Base-by-base conservation (phyloP, 1,139 yeast genomes). In the Komagataea norvegica region DNA sequence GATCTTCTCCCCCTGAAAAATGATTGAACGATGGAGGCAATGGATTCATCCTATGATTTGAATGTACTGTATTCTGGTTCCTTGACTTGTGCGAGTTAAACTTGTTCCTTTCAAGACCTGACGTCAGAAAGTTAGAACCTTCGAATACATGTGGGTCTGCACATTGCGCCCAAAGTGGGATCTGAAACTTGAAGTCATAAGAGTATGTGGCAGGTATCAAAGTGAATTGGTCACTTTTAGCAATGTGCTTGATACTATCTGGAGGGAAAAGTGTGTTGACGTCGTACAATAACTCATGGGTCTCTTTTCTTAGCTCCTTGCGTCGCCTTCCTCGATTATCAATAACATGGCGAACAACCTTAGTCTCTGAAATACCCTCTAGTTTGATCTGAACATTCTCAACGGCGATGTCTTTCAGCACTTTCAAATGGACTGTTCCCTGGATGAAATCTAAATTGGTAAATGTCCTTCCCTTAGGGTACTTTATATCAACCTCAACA, bases 181-280 rank as follows among this genome's bases (percentile, higher is more conserved):
- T 59, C 43, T 59, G 62, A 52, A 80, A 74, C 32, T 63, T 62
- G 54, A 80, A 80, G 6, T 79, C 77, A 51, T 77, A 79, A 2
- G 62, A 51, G 52, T 80, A 77, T 25, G 65, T 65, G 0, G 87
- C 87, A 0, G 83, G 75, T 2, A 76, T 67, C 40, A 80, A 60
- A 0, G 85, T 78, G 54, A 72, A 78, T 37, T 74, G 78, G 42
- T 68, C 68, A 5, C 74, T 65, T 34, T 60, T 61, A 16, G 76
- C 65, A 2, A 70, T 74, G 29, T 64, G 54, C 10, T 75, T 59
- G 20, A 78, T 65, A 36, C 77, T 74, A 21, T 60, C 64, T 0
- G 86, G 82, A 0, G 87, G 86, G 47, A 79, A 79, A 19, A 79
- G 79, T 1, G 76, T 67, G 31, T 56, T 45, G 0, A 79, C 69